phyloP scores from a whole-genome alignment of 2,329 filamentous ascomycete species.

The Colletotrichum lentis region DNA sequence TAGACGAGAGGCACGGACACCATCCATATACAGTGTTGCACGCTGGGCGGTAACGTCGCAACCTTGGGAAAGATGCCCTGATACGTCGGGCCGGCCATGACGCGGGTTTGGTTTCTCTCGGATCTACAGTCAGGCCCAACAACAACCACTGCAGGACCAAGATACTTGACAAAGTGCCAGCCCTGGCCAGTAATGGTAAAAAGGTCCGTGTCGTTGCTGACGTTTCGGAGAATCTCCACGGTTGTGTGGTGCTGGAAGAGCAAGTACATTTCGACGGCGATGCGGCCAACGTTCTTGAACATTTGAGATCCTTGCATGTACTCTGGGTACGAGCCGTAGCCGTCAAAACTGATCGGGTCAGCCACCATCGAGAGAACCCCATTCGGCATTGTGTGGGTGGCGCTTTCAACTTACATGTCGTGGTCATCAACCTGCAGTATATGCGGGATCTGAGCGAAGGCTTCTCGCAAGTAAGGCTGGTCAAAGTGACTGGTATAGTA shows the following conservation, averaged over 20 bases:
- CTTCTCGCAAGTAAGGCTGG: conserved; percentile 91
- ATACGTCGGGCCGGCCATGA: conserved; percentile 95
- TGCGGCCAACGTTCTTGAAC: conserved; percentile 96
- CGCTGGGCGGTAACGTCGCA: conserved; percentile 85
- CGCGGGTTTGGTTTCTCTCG: conserved; percentile 87
- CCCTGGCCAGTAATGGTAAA: conserved; percentile 97
- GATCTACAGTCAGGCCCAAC: conserved; percentile 92
- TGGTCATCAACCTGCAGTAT: conserved; percentile 94
- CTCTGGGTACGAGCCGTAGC: conserved; percentile 95
- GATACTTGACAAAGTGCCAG: conserved; percentile 98
- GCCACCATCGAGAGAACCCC: conserved; percentile 20
- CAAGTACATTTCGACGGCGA: conserved; percentile 97
- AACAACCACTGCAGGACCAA: conserved; percentile 89
- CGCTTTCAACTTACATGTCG: conserved; percentile 79
- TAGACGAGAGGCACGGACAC: conserved; percentile 90
- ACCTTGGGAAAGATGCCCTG: conserved; percentile 97
- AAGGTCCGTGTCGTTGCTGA: conserved; percentile 86
- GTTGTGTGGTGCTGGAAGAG: conserved; percentile 99
- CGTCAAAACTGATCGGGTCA: conserved; percentile 76
- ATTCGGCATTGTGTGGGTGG: not conserved
- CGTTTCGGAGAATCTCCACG: conserved; percentile 87
- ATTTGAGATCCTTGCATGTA: conserved; percentile 98
- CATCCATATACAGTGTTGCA: conserved; percentile 98
- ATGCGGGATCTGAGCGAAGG: conserved; percentile 97
- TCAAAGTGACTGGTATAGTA: conserved; percentile 99